Conservation (phyloP, 164 flowering plant species). For the Vitis rupestris region DNA sequence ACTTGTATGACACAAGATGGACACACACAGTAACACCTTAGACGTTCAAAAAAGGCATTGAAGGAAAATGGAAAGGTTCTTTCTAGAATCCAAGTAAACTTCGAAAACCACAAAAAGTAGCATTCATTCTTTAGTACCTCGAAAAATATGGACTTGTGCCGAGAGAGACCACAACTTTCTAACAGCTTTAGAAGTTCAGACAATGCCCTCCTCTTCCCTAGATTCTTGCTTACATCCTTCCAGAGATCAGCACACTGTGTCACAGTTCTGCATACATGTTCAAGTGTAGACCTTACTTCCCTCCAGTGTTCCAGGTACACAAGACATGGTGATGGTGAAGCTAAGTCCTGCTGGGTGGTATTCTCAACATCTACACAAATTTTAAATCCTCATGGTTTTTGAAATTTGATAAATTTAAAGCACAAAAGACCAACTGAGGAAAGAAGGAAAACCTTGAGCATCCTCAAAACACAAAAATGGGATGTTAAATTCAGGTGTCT, state of each 20-base stretch:
- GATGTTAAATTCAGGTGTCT: slow-evolving; percentile 2
- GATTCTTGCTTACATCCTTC: slow-evolving; percentile 44
- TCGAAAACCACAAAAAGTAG: background rate
- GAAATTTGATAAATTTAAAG: background rate
- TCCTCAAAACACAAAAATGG: slow-evolving; percentile 7
- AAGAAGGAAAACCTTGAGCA: slow-evolving; percentile 26
- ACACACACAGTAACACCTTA: background rate
- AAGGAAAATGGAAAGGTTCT: background rate
- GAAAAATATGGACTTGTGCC: slow-evolving; percentile 38
- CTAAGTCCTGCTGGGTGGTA: slow-evolving; percentile 14
- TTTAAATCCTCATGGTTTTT: background rate
- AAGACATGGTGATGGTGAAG: slow-evolving; percentile 22
- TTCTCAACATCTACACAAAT: slow-evolving; percentile 31
- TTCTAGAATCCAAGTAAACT: background rate
- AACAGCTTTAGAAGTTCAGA: slow-evolving; percentile 60
- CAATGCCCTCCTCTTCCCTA: slow-evolving; percentile 66
- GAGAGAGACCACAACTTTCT: slow-evolving; percentile 67
- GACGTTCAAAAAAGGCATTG: too few species aligned
- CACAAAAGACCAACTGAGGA: background rate
- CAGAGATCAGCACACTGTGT: slow-evolving; percentile 50
- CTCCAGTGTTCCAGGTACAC: slow-evolving; percentile 44
- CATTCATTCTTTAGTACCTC: slow-evolving; percentile 41
- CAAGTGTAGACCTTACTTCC: slow-evolving; percentile 42
- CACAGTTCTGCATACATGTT: slow-evolving; percentile 35
- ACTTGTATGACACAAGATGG: background rate